A percentile compares a stretch with the other conserved stretches of the same genome.
Evolutionary conservation across 1,284 basidiomycete species (phyloP).

Genomic region (Leccinum pachyderme): DNA sequence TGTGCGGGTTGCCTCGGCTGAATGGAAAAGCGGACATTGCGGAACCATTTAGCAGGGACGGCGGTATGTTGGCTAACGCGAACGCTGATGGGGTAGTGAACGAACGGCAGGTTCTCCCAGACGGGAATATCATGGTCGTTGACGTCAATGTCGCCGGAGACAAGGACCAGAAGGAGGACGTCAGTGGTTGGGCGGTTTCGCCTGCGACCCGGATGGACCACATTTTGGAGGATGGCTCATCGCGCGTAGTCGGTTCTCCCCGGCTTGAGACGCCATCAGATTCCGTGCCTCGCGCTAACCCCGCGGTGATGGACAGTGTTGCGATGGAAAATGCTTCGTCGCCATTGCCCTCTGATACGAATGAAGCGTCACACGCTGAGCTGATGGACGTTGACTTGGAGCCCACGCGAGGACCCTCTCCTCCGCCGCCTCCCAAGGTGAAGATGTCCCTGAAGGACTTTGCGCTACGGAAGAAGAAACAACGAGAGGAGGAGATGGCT

Average conservation of each 20-base stretch:
- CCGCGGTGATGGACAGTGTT: not conserved
- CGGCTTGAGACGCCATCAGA: not conserved
- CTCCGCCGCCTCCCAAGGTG: slow-evolving; percentile 31
- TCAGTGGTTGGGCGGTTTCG: not conserved
- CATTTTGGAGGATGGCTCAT: not conserved
- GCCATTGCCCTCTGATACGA: not conserved
- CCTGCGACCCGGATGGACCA: not conserved
- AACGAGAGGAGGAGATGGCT: slow-evolving; percentile 39
- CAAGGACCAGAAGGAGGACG: not conserved
- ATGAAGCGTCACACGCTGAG: slow-evolving; percentile 11
- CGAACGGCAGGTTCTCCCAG: not conserved
- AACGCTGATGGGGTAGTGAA: not conserved
- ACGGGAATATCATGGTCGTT: slow-evolving; percentile 28
- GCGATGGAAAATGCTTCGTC: not conserved
- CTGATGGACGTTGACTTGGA: slow-evolving; percentile 10
- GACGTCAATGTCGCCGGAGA: slow-evolving; percentile 16
- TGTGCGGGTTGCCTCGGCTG: slow-evolving; percentile 18
- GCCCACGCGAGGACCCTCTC: slow-evolving; percentile 17
- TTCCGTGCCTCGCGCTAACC: not conserved
- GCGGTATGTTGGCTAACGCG: not conserved
- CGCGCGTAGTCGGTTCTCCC: slow-evolving; percentile 3
- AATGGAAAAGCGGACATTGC: slow-evolving; percentile 3
- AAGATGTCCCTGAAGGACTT: slow-evolving; percentile 52
- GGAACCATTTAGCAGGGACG: not conserved
- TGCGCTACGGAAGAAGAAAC: slow-evolving; percentile 44